phyloP scores from a whole-genome alignment of 306 rosid genomes.

The Cicer pinnatifidum region DNA sequence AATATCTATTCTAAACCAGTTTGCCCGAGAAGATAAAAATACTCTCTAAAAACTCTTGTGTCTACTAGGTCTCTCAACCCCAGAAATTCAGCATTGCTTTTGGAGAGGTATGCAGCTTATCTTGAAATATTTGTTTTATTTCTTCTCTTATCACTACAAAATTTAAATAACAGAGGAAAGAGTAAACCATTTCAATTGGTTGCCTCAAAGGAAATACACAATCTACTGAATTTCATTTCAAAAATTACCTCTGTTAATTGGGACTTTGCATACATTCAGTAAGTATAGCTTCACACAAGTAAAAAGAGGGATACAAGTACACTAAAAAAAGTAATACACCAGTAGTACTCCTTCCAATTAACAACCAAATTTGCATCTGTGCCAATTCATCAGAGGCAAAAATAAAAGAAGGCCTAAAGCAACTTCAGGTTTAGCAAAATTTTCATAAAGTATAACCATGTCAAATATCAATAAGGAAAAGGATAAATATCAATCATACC shows the following conservation, averaged over 20 bases:
- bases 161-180: constrained; percentile 22
- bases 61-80: constrained; percentile 74
- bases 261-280: constrained; percentile 5
- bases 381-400: background rate
- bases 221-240: constrained; percentile 27
- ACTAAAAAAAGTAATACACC: too few species aligned
- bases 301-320: too few species aligned
- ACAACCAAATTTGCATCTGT: too few species aligned
- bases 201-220: constrained; percentile 10
- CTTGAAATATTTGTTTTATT: constrained; percentile 34
- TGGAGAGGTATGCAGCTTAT: constrained; percentile 82
- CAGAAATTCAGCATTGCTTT: constrained; percentile 86
- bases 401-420: background rate
- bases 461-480: background rate
- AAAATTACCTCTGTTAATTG: constrained; percentile 23
- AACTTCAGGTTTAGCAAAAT: constrained; percentile 13
- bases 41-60: constrained; percentile 44
- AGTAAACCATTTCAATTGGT: constrained; percentile 15
- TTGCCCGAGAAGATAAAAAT: constrained; percentile 23
- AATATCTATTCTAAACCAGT: constrained; percentile 34
- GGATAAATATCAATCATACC: too few species aligned
- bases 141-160: constrained; percentile 24
- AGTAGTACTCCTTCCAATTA: too few species aligned
- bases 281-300: background rate
- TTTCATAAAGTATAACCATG: background rate